These are phyloP conservation scores for Umbelopsis ramanniana DNA, from an alignment of 192 early-diverging fungal genomes.

Conservation along the genomic window DNA sequence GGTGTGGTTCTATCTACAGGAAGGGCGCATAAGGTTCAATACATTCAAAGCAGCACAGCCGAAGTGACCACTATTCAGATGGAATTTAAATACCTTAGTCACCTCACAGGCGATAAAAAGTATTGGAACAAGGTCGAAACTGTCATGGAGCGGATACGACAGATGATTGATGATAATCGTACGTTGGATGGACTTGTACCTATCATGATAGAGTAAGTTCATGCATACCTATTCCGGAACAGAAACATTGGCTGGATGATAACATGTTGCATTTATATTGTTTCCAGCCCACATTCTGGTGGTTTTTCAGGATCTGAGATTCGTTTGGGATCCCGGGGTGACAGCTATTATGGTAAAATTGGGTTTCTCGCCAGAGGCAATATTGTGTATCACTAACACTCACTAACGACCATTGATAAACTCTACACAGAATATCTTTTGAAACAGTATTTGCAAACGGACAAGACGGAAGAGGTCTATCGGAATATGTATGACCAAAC, in stretches of 20 bases:
- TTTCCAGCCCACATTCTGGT: slow-evolving; percentile 54
- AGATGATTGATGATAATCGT: slow-evolving; percentile 48
- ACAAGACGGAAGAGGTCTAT: slow-evolving; percentile 62
- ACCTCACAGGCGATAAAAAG: slow-evolving; percentile 73
- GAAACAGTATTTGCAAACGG: slow-evolving; percentile 85
- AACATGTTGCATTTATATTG: slow-evolving; percentile 1
- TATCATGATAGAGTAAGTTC: slow-evolving; percentile 60
- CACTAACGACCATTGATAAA: not conserved
- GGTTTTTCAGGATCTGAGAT: slow-evolving; percentile 62
- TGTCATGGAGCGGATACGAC: slow-evolving; percentile 56
- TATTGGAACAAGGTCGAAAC: slow-evolving; percentile 77
- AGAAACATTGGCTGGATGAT: not conserved
- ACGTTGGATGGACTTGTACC: slow-evolving; percentile 76
- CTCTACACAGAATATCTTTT: slow-evolving; percentile 77
- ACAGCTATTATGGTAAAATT: slow-evolving; percentile 86
- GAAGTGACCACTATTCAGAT: slow-evolving; percentile 88
- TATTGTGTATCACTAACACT: slow-evolving; percentile 2
- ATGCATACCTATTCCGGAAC: not conserved
- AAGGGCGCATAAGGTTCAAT: slow-evolving; percentile 43
- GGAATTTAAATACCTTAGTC: slow-evolving; percentile 83
- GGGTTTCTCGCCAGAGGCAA: not conserved
- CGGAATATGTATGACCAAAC: slow-evolving; percentile 70
- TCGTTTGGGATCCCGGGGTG: slow-evolving; percentile 78
- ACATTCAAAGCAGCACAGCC: slow-evolving; percentile 58
- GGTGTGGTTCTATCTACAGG: slow-evolving; percentile 67